Percentiles rank a stretch among this genome's conserved stretches.
Conservation (phyloP, 2,329 filamentous ascomycete species). For the Rutstroemia sp. region DNA sequence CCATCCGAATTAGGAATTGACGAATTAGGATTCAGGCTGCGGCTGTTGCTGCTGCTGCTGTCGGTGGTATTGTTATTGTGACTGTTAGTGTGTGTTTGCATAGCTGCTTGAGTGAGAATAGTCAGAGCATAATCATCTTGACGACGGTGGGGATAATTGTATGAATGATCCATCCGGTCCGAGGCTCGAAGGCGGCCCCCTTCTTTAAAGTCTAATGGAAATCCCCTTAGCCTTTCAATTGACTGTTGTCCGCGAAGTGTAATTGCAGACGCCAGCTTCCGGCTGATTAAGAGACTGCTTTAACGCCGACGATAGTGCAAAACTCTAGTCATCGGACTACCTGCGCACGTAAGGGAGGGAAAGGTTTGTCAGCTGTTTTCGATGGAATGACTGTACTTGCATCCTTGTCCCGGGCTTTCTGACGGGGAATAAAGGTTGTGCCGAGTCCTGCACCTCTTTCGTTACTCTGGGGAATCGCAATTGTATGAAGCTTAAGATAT, state of each 20-base stretch:
- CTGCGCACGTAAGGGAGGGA: too few relatives aligned
- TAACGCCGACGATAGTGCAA: constrained; percentile 1
- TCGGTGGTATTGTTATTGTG: neutral
- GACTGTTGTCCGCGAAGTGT: neutral
- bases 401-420: too few relatives aligned
- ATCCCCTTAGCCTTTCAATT: neutral
- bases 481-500: neutral
- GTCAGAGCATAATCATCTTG: constrained; percentile 23
- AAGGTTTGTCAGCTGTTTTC: too few relatives aligned
- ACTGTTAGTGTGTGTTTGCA: constrained; percentile 10
- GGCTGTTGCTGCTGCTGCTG: too few relatives aligned
- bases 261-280: neutral
- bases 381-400: too few relatives aligned
- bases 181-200: neutral
- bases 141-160: constrained; percentile 10
- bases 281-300: neutral
- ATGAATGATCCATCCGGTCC: constrained; percentile 15
- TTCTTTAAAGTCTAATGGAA: neutral
- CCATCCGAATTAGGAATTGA: neutral
- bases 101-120: constrained; percentile 24
- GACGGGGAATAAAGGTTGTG: too few relatives aligned
- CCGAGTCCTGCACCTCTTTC: too few relatives aligned
- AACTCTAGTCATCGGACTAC: neutral
- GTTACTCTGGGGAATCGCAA: too few relatives aligned
- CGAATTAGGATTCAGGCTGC: neutral